Evolutionary conservation across 2,329 filamentous ascomycete species (phyloP), one percentile per base, ranked within the genome.

Genomic region (Ophiosphaerella narmari): DNA sequence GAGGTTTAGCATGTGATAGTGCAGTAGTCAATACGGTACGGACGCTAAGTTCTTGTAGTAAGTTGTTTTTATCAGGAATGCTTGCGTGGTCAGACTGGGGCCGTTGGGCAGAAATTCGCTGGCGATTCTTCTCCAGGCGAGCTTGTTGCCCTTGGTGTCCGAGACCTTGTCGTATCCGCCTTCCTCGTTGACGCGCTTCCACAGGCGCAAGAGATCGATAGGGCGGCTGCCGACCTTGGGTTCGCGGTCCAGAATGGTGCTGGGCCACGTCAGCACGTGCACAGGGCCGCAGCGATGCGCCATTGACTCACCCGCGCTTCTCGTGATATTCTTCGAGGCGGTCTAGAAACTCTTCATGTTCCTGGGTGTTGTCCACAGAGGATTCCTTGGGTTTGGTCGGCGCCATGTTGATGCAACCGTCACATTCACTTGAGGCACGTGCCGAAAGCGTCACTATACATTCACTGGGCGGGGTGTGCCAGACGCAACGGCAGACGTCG

Each of bases 11-110:
- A 42, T 26, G 26, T 35, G 36, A 54, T 33, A 54, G 45, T 42
- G 23, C 34, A 42, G 53, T 39, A 31, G 38, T 35, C 11, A n/a
- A 29, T 36, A 24, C n/a, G 36, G 40, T 16, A 53, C 78, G 50
- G 70, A 81, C 78, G 88, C 88, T 38, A 96, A 82, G 65, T 93
- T 91, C 73, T 91, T 92, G 78, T 95, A 95, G 77, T 94, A 96
- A 55, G 89, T 86, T 48, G 89, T 88, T 76, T 96, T 96, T 48
- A 96, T 78, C 51, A 88, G 83, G 75, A 95, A 96, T 12, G 90
- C 91, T 51, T 91, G 85, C n/a, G 90, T 90, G 6, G 90, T 83
- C 52, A 90, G 85, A 67, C 93, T 91, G 16, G 55, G 62, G 48
- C 86, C 86, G 66, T 85, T 85, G 56, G 92, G 83, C 42, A 89